phyloP scores from a whole-genome alignment of 2,329 filamentous ascomycete species.

The Calycina marina region DNA sequence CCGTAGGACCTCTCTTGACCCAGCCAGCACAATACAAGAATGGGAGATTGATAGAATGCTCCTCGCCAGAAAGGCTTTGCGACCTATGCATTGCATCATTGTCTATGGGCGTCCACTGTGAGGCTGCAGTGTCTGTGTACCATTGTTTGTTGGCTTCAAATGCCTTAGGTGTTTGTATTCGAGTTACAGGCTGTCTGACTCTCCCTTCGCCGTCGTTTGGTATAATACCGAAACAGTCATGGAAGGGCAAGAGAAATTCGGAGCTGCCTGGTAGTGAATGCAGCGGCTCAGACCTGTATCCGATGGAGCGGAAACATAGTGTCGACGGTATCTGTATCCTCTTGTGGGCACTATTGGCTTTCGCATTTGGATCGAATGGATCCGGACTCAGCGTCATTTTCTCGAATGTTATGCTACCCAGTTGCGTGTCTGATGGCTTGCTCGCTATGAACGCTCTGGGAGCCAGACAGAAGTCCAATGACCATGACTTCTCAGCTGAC shows the following conservation, averaged over 20 bases:
- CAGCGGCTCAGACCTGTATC: constrained; percentile 59
- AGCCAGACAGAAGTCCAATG: constrained; percentile 71
- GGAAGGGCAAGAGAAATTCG: constrained; percentile 64
- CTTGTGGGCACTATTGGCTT: constrained; percentile 34
- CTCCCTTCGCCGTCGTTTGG: constrained; percentile 71
- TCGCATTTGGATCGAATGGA: constrained; percentile 36
- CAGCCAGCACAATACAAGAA: constrained; percentile 90
- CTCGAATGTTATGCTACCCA: constrained; percentile 57
- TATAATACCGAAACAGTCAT: constrained; percentile 59
- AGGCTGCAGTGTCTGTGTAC: constrained; percentile 5
- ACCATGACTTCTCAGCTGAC: constrained; percentile 55
- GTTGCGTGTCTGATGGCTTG: constrained; percentile 29
- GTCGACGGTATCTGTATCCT: constrained; percentile 43
- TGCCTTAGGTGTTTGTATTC: too few relatives aligned
- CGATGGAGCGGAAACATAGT: constrained; percentile 83
- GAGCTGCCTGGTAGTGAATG: constrained; percentile 61
- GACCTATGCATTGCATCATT: too few relatives aligned
- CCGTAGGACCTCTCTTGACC: constrained; percentile 90
- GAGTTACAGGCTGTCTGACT: constrained; percentile 29
- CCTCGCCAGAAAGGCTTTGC: too few relatives aligned
- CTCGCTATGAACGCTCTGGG: constrained; percentile 46
- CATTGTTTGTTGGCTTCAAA: constrained; percentile 3
- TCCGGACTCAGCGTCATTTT: constrained; percentile 39
- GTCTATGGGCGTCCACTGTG: too few relatives aligned
- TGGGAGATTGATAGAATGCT: too few relatives aligned